phyloP scores from a whole-genome alignment of 2,329 filamentous ascomycete species.

The Pyrenochaeta sp. region DNA sequence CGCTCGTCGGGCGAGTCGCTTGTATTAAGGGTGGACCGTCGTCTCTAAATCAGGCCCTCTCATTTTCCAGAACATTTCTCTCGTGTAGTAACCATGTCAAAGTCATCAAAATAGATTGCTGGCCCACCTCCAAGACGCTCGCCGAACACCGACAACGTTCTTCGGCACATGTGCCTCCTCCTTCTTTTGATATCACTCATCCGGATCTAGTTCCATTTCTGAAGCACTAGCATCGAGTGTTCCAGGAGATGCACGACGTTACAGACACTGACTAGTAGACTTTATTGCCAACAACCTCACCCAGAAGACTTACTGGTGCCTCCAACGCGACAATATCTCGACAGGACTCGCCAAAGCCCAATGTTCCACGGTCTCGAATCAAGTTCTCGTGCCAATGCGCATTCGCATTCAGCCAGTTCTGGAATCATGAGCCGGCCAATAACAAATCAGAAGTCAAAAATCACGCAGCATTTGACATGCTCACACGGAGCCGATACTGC shows the following conservation, averaged over 20 bases:
- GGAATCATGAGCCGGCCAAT: constrained; percentile 15
- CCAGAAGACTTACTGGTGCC: neutral
- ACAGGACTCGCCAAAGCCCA: constrained; percentile 5
- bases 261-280: constrained; percentile 7
- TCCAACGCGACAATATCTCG: constrained; percentile 1
- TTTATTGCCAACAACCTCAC: constrained; percentile 9
- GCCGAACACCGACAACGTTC: constrained; percentile 11
- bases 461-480: neutral
- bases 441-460: neutral
- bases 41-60: constrained; percentile 23
- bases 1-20: constrained; percentile 23
- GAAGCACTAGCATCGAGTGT: neutral
- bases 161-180: constrained; percentile 11
- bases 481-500: constrained; percentile 5
- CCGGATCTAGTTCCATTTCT: neutral
- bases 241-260: constrained; percentile 5
- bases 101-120: constrained; percentile 42
- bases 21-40: constrained; percentile 13
- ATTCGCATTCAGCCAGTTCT: constrained; percentile 20
- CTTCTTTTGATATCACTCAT: constrained; percentile 3
- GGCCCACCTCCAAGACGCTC: constrained; percentile 32
- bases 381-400: constrained; percentile 1
- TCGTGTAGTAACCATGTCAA: constrained; percentile 30
- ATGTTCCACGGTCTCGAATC: constrained; percentile 9
- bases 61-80: constrained; percentile 46